These are phyloP conservation scores for Begonia peltatifolia DNA, from an alignment of 306 rosid species.

Conservation along the genomic window DNA sequence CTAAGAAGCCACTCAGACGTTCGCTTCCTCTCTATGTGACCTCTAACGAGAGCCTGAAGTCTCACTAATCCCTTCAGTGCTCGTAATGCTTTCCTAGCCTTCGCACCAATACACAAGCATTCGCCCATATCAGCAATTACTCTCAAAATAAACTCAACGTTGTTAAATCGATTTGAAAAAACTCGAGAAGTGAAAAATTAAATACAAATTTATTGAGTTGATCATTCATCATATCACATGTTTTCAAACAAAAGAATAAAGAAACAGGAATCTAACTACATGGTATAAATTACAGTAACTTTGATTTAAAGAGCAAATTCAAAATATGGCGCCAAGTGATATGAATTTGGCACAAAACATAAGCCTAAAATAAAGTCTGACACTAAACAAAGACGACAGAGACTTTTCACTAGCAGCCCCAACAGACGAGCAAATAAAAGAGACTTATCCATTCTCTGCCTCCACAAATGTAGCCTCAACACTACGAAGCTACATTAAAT, in stretches of 20 bases:
- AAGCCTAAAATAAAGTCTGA: slow-evolving; percentile 14
- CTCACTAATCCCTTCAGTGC: slow-evolving; percentile 77
- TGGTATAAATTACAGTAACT: neutral
- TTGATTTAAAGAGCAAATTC: slow-evolving; percentile 1
- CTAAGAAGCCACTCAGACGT: slow-evolving; percentile 43
- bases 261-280: neutral
- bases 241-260: neutral
- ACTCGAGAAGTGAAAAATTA: no score
- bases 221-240: no score
- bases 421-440: slow-evolving; percentile 5
- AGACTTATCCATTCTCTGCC: neutral
- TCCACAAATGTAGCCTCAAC: neutral
- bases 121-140: no score
- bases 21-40: slow-evolving; percentile 65
- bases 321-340: slow-evolving; percentile 17
- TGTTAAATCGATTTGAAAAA: neutral
- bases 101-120: neutral
- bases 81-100: slow-evolving; percentile 85
- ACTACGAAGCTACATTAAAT: slow-evolving; percentile 2
- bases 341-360: neutral
- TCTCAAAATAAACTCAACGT: no score
- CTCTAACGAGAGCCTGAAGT: slow-evolving; percentile 78
- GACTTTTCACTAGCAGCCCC: slow-evolving; percentile 22
- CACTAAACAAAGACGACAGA: slow-evolving; percentile 15
- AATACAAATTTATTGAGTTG: no score